These are phyloP conservation scores for Paulownia fortunei DNA, from an alignment of 257 asterid species.

Conservation along the genomic window DNA sequence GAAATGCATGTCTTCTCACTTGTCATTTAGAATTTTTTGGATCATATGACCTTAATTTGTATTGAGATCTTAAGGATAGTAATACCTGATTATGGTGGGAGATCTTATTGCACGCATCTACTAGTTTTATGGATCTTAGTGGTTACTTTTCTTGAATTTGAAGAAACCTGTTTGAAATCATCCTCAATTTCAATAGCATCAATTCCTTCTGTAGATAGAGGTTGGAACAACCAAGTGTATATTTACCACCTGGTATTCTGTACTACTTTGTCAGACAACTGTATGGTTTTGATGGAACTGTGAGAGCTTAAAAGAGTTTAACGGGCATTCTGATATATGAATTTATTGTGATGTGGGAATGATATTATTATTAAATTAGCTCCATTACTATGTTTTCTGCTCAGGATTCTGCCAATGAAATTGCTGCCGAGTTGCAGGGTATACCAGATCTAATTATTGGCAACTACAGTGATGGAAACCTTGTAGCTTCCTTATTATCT, in stretches of 20 bases:
- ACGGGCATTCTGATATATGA: too few species aligned
- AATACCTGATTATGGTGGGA: too few species aligned
- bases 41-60: not conserved
- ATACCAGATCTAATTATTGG: slow-evolving; percentile 86
- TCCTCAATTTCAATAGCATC: too few species aligned
- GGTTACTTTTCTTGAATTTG: not conserved
- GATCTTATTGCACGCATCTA: not conserved
- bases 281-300: too few species aligned
- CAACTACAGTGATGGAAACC: slow-evolving; percentile 98
- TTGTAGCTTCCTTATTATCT: slow-evolving; percentile 87
- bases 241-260: too few species aligned
- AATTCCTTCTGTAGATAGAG: too few species aligned
- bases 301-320: too few species aligned
- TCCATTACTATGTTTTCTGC: slow-evolving; percentile 1
- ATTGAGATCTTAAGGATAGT: too few species aligned
- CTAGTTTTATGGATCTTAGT: not conserved
- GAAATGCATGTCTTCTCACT: not conserved
- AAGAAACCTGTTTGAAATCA: not conserved
- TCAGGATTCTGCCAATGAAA: slow-evolving; percentile 86
- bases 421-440: slow-evolving; percentile 93
- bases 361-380: not conserved
- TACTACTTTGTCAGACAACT: too few species aligned
- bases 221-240: too few species aligned
- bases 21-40: not conserved
- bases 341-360: not conserved